These are phyloP conservation scores for sweet orange (Citrus sinensis) DNA, from an alignment of 345 rosid genomes.

Conservation along the genomic window DVS_A1.0 CM039168.1:23345501-23346000, in stretches of 20 bases:
- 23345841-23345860: too few species aligned
- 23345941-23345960: conserved; percentile 52
- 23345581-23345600: not conserved
- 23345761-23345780: too few species aligned
- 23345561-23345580: not conserved
- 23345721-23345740: too few species aligned
- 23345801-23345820: too few species aligned
- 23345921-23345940: conserved; percentile 55
- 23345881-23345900: too few species aligned
- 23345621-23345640: not conserved
- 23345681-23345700: not conserved
- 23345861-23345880: too few species aligned
- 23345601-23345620: not conserved
- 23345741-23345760: too few species aligned
- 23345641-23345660: not conserved
- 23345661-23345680: not conserved
- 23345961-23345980: conserved; percentile 39
- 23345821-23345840: too few species aligned
- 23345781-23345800: too few species aligned
- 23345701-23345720: not conserved
- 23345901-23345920: conserved; percentile 30
- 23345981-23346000: conserved; percentile 31
- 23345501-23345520: not conserved
- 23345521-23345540: not conserved
- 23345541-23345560: not conserved